Percentiles rank a stretch among this genome's conserved stretches.
These are phyloP conservation scores for Xylaria sp. DNA, from an alignment of 2,329 filamentous ascomycete species.

Conservation along the genomic window DNA sequence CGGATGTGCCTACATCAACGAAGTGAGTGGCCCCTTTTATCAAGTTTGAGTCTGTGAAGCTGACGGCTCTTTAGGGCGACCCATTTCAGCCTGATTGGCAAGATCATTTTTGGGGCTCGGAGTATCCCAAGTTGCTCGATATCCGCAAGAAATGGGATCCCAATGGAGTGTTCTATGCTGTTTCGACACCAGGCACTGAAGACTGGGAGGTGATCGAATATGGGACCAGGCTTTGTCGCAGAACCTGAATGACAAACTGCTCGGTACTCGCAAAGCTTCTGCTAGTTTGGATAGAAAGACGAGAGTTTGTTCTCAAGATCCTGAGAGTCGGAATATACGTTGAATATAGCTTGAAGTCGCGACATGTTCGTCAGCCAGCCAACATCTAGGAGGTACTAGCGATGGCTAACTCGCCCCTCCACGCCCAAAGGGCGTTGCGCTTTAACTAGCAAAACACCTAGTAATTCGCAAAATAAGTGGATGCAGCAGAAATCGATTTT, in stretches of 20 bases:
- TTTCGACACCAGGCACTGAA: constrained; percentile 32
- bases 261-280: too few relatives aligned
- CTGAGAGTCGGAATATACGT: too few relatives aligned
- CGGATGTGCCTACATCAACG: constrained; percentile 50
- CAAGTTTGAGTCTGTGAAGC: not conserved
- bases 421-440: too few relatives aligned
- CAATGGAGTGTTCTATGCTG: constrained; percentile 32
- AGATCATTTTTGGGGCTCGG: constrained; percentile 34
- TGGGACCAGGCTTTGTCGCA: constrained; percentile 32
- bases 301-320: too few relatives aligned
- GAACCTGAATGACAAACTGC: not conserved
- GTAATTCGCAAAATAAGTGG: too few relatives aligned
- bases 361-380: too few relatives aligned
- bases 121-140: constrained; percentile 31
- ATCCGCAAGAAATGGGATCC: constrained; percentile 38
- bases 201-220: constrained; percentile 37
- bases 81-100: constrained; percentile 37
- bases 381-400: too few relatives aligned
- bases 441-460: too few relatives aligned
- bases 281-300: too few relatives aligned
- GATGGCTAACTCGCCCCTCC: too few relatives aligned
- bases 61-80: constrained; percentile 34
- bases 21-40: constrained; percentile 31
- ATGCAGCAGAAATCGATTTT: too few relatives aligned
- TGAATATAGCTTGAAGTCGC: too few relatives aligned